Base-by-base conservation (phyloP, 164 flowering plant genomes). In the Euptelea pleiosperma region DNA sequence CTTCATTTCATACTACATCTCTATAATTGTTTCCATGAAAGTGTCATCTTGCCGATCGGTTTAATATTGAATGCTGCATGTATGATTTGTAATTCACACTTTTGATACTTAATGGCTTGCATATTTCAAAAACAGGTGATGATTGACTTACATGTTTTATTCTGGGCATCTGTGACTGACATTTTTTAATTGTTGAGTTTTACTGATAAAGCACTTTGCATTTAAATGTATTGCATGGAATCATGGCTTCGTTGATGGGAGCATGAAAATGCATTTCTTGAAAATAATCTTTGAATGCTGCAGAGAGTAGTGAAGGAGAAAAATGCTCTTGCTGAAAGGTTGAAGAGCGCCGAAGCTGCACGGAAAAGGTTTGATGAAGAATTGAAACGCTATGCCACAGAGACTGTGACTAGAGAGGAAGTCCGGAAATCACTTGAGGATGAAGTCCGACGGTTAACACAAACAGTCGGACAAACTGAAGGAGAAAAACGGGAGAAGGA, bases 291-390 rank as follows among this genome's bases (percentile, higher is more conserved):
- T 55, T 26, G 55, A 46, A 63, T 77, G 30, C 43, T 62, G 53
- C 91, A 94, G 99, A 94, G 77, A 76, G 87, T 91, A 8, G 68
- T 78, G 58, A 94, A 94, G 80, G 99, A 94, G 84, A 94, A 94
- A 76, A 89, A 85, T 80, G 90, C 82, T 45, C 86, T 94, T 30
- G 83, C 97, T 54, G 99, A 94, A 73, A 82, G 96, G 77, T 67
- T 94, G 60, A 91, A 86, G 75, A 71, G 66, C 70, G 89, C 96
- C 21, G 99, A 94, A 70, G 83, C 87, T 68, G 88, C 90, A 10
- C 69, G 95, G 39, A 91, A 82, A 73, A 81, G 91, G 70, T 89
- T 81, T 74, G 97, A 94, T 65, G 99, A 94, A 57, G 97, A 94
- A 69, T 63, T 87, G 71, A 87, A 91, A 62, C 83, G 97, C 25